phyloP scores from a whole-genome alignment of 306 rosid genomes.

The Potentilla sterilis region DNA sequence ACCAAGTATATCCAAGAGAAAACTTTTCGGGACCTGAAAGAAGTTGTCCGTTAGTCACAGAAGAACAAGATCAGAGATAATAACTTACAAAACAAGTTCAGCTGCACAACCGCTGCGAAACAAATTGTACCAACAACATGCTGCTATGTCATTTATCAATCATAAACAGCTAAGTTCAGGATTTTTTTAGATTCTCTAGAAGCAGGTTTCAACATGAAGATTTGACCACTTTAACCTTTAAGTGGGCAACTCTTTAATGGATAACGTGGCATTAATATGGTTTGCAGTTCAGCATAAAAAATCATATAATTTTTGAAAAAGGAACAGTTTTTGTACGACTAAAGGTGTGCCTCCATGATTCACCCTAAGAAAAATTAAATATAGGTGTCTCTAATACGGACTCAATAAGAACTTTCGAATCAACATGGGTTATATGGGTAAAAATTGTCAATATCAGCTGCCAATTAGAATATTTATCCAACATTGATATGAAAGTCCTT shows the following conservation, averaged over 20 bases:
- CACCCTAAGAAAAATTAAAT: not conserved
- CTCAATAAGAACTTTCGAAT: not conserved
- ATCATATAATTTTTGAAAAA: not conserved
- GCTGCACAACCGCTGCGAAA: not conserved
- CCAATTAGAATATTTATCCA: not conserved
- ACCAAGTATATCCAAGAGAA: constrained; percentile 68
- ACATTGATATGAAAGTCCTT: not conserved
- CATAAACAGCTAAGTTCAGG: not conserved
- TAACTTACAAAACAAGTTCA: not conserved
- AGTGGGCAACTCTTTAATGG: not conserved
- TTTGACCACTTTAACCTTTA: not conserved
- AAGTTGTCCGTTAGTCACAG: not conserved
- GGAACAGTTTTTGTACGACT: not conserved
- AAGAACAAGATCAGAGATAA: not conserved
- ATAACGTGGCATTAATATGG: not conserved
- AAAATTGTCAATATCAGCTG: not conserved
- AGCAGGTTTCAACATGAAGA: not conserved
- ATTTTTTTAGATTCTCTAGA: not conserved
- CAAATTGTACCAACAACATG: not conserved
- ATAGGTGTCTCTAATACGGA: too few relatives aligned
- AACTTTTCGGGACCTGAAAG: constrained; percentile 65
- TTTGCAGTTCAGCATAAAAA: not conserved
- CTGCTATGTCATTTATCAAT: not conserved
- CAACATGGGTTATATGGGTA: not conserved
- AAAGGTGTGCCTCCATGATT: not conserved